Conservation (phyloP, 2,329 filamentous ascomycete genomes). For the Hymenoscyphus infarciens region DNA sequence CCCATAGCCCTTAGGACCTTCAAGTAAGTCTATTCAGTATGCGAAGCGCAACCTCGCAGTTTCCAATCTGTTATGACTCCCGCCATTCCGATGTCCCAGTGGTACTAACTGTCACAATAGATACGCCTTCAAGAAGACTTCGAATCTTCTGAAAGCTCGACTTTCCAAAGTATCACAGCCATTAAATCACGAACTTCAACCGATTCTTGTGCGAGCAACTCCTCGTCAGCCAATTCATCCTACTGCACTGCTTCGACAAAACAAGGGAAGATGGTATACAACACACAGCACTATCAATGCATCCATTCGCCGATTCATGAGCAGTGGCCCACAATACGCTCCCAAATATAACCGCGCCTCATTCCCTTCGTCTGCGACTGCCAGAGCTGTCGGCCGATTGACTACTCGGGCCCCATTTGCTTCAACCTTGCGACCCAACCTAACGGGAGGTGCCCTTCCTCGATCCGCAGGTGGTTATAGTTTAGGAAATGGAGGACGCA, state of each 20-base stretch:
- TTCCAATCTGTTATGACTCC: neutral
- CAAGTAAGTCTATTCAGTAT: slow-evolving; percentile 26
- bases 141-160: slow-evolving; percentile 43
- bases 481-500: slow-evolving; percentile 60
- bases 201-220: slow-evolving; percentile 54
- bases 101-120: slow-evolving; percentile 33
- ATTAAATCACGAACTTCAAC: slow-evolving; percentile 50
- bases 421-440: slow-evolving; percentile 81
- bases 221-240: slow-evolving; percentile 54
- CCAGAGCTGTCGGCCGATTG: slow-evolving; percentile 55
- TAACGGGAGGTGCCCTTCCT: slow-evolving; percentile 82
- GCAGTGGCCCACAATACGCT: slow-evolving; percentile 27
- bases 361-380: slow-evolving; percentile 54
- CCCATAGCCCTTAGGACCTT: slow-evolving; percentile 34
- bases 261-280: slow-evolving; percentile 60
- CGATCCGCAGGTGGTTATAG: slow-evolving; percentile 88
- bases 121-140: slow-evolving; percentile 45
- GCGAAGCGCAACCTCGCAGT: neutral
- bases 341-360: slow-evolving; percentile 48
- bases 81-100: slow-evolving; percentile 5
- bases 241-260: slow-evolving; percentile 59
- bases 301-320: slow-evolving; percentile 40
- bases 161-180: slow-evolving; percentile 41
- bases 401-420: slow-evolving; percentile 81
- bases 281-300: slow-evolving; percentile 53